phyloP scores from a whole-genome alignment of 1,284 basidiomycete species.

The Moniliophthora roreri region DNA sequence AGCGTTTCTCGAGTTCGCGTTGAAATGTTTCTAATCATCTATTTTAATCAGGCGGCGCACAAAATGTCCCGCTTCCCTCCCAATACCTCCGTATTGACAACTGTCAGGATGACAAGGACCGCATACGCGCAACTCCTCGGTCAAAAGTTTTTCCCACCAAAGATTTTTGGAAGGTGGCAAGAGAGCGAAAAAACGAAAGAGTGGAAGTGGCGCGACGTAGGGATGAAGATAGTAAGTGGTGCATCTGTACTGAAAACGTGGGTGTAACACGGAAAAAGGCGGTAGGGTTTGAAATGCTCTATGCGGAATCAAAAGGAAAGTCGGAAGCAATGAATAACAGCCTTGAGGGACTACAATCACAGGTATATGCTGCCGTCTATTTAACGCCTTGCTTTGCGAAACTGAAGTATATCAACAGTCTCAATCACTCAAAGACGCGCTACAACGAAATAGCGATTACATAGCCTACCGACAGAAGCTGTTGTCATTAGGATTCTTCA shows the following conservation, averaged over 20 bases:
- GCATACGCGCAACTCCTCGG: slow-evolving; percentile 91
- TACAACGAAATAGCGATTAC: slow-evolving; percentile 68
- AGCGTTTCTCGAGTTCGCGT: slow-evolving; percentile 24
- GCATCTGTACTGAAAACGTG: neutral
- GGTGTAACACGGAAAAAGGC: slow-evolving; percentile 45
- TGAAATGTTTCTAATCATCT: neutral
- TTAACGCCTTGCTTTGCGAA: slow-evolving; percentile 5
- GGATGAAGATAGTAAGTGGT: slow-evolving; percentile 84
- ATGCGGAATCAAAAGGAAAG: slow-evolving; percentile 72
- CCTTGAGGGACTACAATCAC: slow-evolving; percentile 38
- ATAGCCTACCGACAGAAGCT: slow-evolving; percentile 68
- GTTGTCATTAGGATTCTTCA: slow-evolving; percentile 70
- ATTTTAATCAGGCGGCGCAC: slow-evolving; percentile 64
- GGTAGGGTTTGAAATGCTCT: slow-evolving; percentile 94
- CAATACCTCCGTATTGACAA: slow-evolving; percentile 54
- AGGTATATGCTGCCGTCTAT: slow-evolving; percentile 39
- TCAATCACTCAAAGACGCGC: slow-evolving; percentile 62
- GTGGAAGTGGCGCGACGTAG: slow-evolving; percentile 78
- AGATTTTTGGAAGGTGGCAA: slow-evolving; percentile 79
- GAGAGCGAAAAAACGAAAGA: slow-evolving; percentile 62
- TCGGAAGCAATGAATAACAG: slow-evolving; percentile 35
- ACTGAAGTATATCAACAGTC: slow-evolving; percentile 32
- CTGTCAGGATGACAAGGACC: slow-evolving; percentile 79
- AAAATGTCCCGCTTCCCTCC: slow-evolving; percentile 89
- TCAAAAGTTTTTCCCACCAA: slow-evolving; percentile 91